Percentiles rank a stretch among this genome's conserved stretches.
These are phyloP conservation scores for Diaporthe velutina DNA, from an alignment of 2,329 filamentous ascomycete genomes.

Conservation along the genomic window DNA sequence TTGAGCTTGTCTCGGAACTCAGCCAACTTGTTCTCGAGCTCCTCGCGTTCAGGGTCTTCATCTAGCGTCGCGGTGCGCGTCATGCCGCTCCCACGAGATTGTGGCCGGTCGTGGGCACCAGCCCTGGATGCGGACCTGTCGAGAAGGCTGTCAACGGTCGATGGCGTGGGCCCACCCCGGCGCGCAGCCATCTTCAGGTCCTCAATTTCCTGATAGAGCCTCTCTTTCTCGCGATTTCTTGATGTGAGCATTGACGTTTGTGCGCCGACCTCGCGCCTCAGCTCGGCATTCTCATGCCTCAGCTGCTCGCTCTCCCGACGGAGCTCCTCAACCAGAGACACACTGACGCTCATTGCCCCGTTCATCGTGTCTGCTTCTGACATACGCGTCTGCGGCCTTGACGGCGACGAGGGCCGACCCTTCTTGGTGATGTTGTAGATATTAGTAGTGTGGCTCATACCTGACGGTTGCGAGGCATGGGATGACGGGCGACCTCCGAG, in stretches of 20 bases:
- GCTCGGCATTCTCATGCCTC: slow-evolving; percentile 90
- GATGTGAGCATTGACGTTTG: slow-evolving; percentile 99
- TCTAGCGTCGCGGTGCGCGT: slow-evolving; percentile 71
- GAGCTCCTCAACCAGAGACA: slow-evolving; percentile 82
- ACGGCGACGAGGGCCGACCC: slow-evolving; percentile 59
- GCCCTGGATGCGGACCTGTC: slow-evolving; percentile 94
- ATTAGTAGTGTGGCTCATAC: slow-evolving; percentile 71
- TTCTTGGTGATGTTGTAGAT: slow-evolving; percentile 75
- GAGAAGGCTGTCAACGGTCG: slow-evolving; percentile 88
- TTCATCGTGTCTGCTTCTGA: slow-evolving; percentile 66
- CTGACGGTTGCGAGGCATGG: slow-evolving; percentile 40
- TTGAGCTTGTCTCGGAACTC: slow-evolving; percentile 89
- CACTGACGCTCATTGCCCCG: slow-evolving; percentile 63
- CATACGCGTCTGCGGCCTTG: slow-evolving; percentile 62
- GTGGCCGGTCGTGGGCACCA: slow-evolving; percentile 75
- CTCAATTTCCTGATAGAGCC: slow-evolving; percentile 96
- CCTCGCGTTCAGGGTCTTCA: slow-evolving; percentile 85
- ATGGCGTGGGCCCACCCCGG: slow-evolving; percentile 72
- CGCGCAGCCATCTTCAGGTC: slow-evolving; percentile 91
- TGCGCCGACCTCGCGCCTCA: slow-evolving; percentile 91
- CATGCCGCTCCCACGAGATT: slow-evolving; percentile 79
- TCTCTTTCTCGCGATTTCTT: slow-evolving; percentile 93
- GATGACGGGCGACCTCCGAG: slow-evolving; percentile 40
- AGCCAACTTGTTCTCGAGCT: slow-evolving; percentile 86
- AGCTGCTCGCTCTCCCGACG: slow-evolving; percentile 79